These are phyloP conservation scores for Chimonanthus salicifolius DNA, from an alignment of 164 flowering plant species.

Conservation along the genomic window DNA sequence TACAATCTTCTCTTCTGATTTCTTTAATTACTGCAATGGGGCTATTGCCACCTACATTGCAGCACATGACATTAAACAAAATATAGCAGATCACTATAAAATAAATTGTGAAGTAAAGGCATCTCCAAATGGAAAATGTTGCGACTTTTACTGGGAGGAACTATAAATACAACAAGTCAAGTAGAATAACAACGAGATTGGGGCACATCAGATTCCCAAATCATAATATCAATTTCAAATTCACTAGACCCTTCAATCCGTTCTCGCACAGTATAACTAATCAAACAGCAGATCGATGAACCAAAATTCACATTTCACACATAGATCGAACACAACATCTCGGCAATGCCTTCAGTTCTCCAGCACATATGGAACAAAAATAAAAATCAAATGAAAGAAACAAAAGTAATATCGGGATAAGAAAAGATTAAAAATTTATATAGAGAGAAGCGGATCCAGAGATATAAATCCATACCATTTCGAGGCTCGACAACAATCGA, in stretches of 20 bases:
- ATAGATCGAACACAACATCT: background rate
- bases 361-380: background rate
- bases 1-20: background rate
- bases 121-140: background rate
- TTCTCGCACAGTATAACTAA: background rate
- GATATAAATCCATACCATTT: slow-evolving; percentile 11
- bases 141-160: background rate
- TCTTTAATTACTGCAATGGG: background rate
- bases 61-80: background rate
- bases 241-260: background rate
- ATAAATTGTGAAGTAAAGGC: background rate
- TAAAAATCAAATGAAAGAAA: too few species aligned
- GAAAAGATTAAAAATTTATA: background rate
- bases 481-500: slow-evolving; percentile 6
- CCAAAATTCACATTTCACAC: background rate
- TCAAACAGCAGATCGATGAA: background rate
- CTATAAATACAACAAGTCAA: background rate
- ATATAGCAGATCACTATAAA: background rate
- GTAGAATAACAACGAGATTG: background rate
- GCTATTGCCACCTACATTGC: background rate
- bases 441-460: background rate
- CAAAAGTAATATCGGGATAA: background rate
- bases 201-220: background rate
- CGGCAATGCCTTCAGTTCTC: background rate
- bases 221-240: background rate